Percentiles rank a stretch among this genome's conserved stretches.
Evolutionary conservation across 805 yeast genomes (phyloP).

Genomic region (Sugiyamaella smithiae): DNA sequence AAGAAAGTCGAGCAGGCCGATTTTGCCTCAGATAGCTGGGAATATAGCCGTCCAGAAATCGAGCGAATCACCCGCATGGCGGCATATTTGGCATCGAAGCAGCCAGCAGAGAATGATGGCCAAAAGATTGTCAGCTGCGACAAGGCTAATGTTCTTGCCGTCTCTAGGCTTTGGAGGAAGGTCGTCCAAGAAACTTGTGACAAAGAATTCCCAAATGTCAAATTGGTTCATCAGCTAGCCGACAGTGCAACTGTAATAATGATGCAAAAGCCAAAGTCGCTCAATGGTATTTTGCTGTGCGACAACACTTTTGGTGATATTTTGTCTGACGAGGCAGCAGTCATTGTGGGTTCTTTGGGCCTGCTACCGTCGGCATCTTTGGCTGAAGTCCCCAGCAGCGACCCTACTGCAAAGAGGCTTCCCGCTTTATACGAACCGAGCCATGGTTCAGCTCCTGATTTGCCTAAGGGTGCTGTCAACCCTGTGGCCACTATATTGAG

Average conservation of each 20-base stretch:
- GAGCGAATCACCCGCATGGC: constrained; percentile 96
- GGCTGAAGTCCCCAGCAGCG: constrained; percentile 88
- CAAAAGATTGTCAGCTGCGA: constrained; percentile 87
- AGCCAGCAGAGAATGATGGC: constrained; percentile 64
- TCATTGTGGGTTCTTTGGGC: constrained; percentile 94
- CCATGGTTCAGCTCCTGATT: constrained; percentile 98
- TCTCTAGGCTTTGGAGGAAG: constrained; percentile 91
- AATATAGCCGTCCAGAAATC: constrained; percentile 83
- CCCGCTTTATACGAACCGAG: constrained; percentile 98
- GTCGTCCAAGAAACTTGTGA: constrained; percentile 78
- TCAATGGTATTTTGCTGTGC: constrained; percentile 88
- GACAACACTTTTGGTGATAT: constrained; percentile 97
- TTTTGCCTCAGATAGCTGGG: constrained; percentile 87
- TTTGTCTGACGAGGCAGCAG: constrained; percentile 94
- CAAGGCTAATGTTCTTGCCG: constrained; percentile 93
- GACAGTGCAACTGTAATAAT: constrained; percentile 99
- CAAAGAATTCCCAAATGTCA: constrained; percentile 83
- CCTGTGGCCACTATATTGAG: constrained; percentile 98
- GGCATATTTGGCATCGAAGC: constrained; percentile 70
- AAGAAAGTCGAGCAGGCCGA: constrained; percentile 83
- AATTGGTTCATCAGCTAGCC: constrained; percentile 85
- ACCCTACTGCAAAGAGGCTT: constrained; percentile 46
- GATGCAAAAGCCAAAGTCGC: constrained; percentile 80
- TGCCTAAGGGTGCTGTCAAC: constrained; percentile 80
- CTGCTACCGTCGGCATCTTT: constrained; percentile 90